Evolutionary conservation across 192 early-diverging fungal genomes (phyloP), one percentile per base, ranked within the genome.

Genomic region (Rhizoclosmatium globosum): DNA sequence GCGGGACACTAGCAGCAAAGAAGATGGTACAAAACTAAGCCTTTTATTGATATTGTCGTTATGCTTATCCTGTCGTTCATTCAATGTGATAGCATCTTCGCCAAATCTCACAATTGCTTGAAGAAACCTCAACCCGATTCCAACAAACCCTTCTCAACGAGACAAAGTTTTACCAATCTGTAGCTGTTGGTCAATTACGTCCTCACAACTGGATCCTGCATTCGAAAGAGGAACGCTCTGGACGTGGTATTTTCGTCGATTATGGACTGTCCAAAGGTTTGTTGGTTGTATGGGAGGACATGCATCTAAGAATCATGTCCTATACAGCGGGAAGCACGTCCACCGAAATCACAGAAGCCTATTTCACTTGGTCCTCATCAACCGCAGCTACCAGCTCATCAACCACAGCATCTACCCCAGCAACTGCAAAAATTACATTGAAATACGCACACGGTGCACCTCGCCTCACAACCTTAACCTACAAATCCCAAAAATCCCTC

Each of bases 161-260:
- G 62, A 74, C 59, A 2, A 60, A 62, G 3, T 74, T 74, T 43
- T 74, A 74, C 41, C 58, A 59, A 41, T 7, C 39, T 9, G 73
- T 74, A 11, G 73, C 73, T 13, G 44, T 74, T 64, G 43, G 62
- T 39, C 73, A 74, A 44, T 43, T 74, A 39, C 73, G 73, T 38
- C 73, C 41, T 4, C 73, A 74, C 38, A 74, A 74, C 60, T 74
- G 73, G 73, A 74, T 74, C 44, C 44, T 74, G 58, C 73, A 74
- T 74, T 74, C 73, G n/a, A 48, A 74, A 48, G 38, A 48, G 9
- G 73, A 48, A 58, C 19, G 60, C 60, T 19, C 53, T 13, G 73
- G 73, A 3, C 73, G 73, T 3, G 73, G 44, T 15, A n/a, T 74
- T 2, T 74, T 62, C 62, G 73, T 74, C 7, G 73, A 74, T 74